Conservation (phyloP, 2,329 filamentous ascomycete genomes). For the Colletotrichum melonis region DNA sequence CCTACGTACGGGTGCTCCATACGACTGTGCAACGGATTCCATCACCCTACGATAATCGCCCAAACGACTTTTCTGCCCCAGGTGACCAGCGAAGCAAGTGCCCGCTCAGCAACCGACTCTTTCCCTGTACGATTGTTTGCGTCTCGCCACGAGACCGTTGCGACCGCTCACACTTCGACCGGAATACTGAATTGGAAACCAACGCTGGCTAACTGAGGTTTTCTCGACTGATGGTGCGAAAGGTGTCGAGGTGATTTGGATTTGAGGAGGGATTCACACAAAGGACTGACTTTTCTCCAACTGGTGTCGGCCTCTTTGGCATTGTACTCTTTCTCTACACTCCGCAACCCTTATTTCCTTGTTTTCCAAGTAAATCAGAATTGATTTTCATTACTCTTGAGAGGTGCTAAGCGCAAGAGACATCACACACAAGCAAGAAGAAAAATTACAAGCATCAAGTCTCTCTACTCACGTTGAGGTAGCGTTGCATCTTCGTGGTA, state of each 20-base stretch:
- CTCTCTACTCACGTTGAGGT: slow-evolving; percentile 29
- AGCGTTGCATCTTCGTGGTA: slow-evolving; percentile 31
- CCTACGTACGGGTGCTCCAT: not conserved
- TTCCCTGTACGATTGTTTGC: not conserved
- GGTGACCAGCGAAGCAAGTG: slow-evolving; percentile 31
- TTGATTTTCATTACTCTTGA: slow-evolving; percentile 57
- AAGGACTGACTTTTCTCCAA: slow-evolving; percentile 38
- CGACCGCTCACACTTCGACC: not conserved
- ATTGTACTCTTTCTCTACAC: slow-evolving; percentile 40
- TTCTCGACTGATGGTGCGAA: slow-evolving; percentile 36
- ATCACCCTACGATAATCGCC: not conserved
- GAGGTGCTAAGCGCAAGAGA: slow-evolving; percentile 45
- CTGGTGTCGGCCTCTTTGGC: slow-evolving; percentile 38
- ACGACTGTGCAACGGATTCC: not conserved
- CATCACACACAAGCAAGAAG: slow-evolving; percentile 34
- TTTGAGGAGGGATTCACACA: slow-evolving; percentile 37
- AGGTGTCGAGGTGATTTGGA: slow-evolving; percentile 38
- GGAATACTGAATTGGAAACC: slow-evolving; percentile 28
- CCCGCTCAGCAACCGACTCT: slow-evolving; percentile 21
- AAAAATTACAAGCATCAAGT: slow-evolving; percentile 41
- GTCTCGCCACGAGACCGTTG: not conserved
- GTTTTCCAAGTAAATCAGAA: slow-evolving; percentile 60
- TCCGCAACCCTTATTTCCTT: slow-evolving; percentile 33
- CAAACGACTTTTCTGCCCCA: not conserved
- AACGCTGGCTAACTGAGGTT: slow-evolving; percentile 29